These are phyloP conservation scores for Fragilaria crotonensis DNA, from an alignment of 108 stramenopile species.

Conservation along the genomic window DNA sequence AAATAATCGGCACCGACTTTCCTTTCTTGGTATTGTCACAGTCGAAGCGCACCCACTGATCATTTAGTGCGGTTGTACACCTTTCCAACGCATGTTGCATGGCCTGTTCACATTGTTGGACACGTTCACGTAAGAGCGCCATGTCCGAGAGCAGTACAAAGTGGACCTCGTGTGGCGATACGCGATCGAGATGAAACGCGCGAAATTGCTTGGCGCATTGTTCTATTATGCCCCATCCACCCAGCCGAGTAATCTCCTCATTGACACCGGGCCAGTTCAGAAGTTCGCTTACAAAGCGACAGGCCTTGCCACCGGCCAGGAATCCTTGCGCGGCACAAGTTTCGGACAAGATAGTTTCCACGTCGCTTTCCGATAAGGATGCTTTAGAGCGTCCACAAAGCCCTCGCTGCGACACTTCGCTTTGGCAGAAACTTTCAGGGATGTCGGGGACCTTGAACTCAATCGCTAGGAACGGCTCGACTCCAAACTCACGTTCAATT, in stretches of 20 bases:
- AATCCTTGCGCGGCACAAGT: conserved; percentile 29
- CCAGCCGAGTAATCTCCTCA: conserved; percentile 23
- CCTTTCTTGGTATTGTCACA: neutral
- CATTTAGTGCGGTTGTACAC: neutral
- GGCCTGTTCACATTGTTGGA: neutral
- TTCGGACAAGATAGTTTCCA: conserved; percentile 27
- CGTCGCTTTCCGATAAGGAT: conserved; percentile 11
- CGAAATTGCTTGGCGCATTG: neutral
- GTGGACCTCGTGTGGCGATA: neutral
- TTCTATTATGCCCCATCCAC: conserved; percentile 25
- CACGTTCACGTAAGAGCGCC: neutral
- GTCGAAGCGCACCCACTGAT: neutral
- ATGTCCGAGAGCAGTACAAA: neutral
- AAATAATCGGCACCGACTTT: neutral
- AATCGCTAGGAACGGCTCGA: neutral
- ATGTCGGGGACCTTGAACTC: neutral
- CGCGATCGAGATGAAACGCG: neutral
- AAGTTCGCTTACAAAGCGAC: conserved; percentile 32
- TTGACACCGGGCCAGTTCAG: conserved; percentile 37
- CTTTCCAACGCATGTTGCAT: neutral
- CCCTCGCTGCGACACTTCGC: conserved; percentile 15
- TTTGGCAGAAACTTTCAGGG: conserved; percentile 17
- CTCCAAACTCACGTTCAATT: conserved; percentile 9
- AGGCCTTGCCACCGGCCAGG: conserved; percentile 28
- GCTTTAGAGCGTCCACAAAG: conserved; percentile 5